phyloP scores from a whole-genome alignment of 768 basidiomycete species.

The Cyclocybe cylindracea region DNA sequence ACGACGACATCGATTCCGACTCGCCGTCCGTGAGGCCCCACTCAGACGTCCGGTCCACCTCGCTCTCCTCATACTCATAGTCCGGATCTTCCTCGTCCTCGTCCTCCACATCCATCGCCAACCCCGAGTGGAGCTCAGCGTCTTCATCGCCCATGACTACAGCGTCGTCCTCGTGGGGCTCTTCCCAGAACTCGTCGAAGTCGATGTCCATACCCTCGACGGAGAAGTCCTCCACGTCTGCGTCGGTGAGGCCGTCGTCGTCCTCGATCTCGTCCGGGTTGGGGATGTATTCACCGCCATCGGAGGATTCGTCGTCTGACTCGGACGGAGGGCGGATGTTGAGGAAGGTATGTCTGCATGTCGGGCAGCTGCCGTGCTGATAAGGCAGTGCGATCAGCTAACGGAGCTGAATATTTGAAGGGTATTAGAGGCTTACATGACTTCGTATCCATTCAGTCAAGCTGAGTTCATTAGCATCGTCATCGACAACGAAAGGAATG shows the following conservation, averaged over 20 bases:
- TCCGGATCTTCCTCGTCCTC: constrained; percentile 12
- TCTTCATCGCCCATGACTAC: constrained; percentile 18
- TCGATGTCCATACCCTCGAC: constrained; percentile 14
- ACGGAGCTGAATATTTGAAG: background rate
- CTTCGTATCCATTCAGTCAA: constrained; percentile 68
- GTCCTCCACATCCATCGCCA: constrained; percentile 21
- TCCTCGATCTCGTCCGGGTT: constrained; percentile 49
- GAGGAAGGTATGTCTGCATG: constrained; percentile 62
- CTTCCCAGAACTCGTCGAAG: constrained; percentile 23
- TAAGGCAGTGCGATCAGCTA: constrained; percentile 3
- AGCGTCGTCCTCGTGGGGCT: constrained; percentile 7
- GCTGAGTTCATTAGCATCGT: constrained; percentile 30
- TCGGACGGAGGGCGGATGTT: constrained; percentile 51
- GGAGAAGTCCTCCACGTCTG: constrained; percentile 44
- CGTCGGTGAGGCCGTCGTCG: constrained; percentile 47
- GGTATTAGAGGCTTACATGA: constrained; percentile 35
- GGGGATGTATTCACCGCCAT: constrained; percentile 68
- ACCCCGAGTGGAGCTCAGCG: too few relatives aligned
- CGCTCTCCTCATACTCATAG: constrained; percentile 16
- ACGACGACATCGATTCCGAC: constrained; percentile 28
- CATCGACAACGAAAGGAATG: constrained; percentile 2
- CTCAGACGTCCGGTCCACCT: constrained; percentile 25
- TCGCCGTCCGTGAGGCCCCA: constrained; percentile 47
- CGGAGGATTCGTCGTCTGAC: constrained; percentile 65
- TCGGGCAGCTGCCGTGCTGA: constrained; percentile 73